Base-by-base conservation (phyloP, 2,329 filamentous ascomycete species). In the Verticillium nubilum region DNA sequence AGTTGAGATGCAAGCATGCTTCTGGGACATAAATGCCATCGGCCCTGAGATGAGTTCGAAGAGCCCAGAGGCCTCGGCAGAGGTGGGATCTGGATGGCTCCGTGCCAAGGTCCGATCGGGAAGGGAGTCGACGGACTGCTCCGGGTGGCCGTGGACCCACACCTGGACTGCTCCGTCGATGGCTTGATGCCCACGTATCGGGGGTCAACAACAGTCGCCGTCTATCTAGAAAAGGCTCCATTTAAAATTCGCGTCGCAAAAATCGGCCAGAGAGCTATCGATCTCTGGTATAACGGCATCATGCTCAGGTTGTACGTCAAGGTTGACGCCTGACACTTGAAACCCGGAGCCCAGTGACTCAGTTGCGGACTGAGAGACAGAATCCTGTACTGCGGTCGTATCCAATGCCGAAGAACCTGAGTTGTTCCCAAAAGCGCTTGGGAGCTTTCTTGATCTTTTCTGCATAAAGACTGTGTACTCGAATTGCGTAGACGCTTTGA, bases 191-290 rank as follows among this genome's bases (percentile, higher is more conserved):
- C 15, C 15, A 17, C 33, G 13, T 3, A 17, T 37, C 15, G 55
- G 54, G 27, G 58, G 54, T n/a, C n/a, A n/a, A n/a, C n/a, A 15
- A 35, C 13, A 37, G 33, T 17, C 26, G 27, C 54, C 54, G 13
- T 59, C 59, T 17, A 53, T 52, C 47, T 61, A n/a, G 33, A 60
- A 60, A 47, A 63, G 58, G 52, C 54, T 61, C 61, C 61, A 63
- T 52, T 58, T 63, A 47, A 63, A 61, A 26, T 61, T 56, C 23
- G 61, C 61, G 35, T 57, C 59, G 29, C 56, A 57, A n/a, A 63
- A 63, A 35, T 63, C 61, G 19, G 61, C 61, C 13, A 63, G 52
- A 17, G 61, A 63, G 15, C 17, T 53, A 42, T 61, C 59, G 17
- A 63, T 61, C 47, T 63, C 61, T 23, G 61, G 61, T 2, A 59